Percentiles rank a stretch among this genome's conserved stretches.
These are phyloP conservation scores for Hypoxylon intermedium DNA, from an alignment of 495 filamentous ascomycete species.

Conservation along the genomic window DNA sequence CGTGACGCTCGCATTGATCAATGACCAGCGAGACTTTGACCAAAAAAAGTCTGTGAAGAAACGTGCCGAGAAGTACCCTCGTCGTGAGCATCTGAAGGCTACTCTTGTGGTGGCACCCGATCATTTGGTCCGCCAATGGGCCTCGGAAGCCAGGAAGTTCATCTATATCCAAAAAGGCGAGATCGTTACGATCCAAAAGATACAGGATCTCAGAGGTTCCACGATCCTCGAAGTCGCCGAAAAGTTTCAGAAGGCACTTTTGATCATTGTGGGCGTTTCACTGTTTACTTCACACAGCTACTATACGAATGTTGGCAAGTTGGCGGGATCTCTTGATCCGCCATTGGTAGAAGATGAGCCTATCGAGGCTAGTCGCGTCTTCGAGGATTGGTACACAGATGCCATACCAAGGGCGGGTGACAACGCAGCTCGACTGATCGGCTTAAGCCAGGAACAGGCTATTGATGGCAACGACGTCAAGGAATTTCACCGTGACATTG, in stretches of 20 bases:
- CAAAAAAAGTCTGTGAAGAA: background rate
- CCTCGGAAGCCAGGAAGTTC: constrained; percentile 64
- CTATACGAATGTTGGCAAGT: constrained; percentile 44
- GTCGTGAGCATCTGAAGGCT: constrained; percentile 57
- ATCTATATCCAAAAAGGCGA: constrained; percentile 40
- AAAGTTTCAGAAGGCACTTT: too few relatives aligned
- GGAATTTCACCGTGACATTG: too few relatives aligned
- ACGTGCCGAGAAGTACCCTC: constrained; percentile 7
- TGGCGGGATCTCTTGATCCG: constrained; percentile 58
- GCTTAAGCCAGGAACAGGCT: too few relatives aligned
- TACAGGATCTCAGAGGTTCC: constrained; percentile 13
- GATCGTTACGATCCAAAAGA: constrained; percentile 52
- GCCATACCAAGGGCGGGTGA: constrained; percentile 47
- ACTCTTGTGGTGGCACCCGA: constrained; percentile 73
- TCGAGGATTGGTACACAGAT: constrained; percentile 61
- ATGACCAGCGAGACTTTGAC: constrained; percentile 51
- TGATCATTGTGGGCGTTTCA: constrained; percentile 62
- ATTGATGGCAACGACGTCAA: too few relatives aligned
- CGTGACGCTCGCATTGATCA: constrained; percentile 70
- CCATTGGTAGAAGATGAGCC: constrained; percentile 27
- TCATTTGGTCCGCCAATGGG: constrained; percentile 73
- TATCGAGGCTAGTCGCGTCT: constrained; percentile 50
- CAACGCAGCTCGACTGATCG: too few relatives aligned
- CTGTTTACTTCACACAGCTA: constrained; percentile 51
- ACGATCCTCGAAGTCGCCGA: constrained; percentile 57